Conservation (phyloP, 495 filamentous ascomycete genomes). For the Halenospora varia region DNA sequence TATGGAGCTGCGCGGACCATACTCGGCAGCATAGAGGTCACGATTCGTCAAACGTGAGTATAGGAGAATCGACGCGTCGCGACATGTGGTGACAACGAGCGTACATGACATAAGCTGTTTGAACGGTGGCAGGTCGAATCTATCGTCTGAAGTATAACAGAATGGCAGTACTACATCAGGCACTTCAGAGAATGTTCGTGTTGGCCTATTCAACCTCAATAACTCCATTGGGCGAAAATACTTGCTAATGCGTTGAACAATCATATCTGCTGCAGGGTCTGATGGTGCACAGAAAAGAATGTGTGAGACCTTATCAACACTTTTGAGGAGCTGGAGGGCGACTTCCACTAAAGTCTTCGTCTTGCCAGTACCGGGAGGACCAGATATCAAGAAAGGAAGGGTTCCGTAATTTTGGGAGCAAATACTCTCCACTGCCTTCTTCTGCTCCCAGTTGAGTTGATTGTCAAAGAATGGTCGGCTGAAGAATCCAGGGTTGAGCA, state of each 20-base stretch:
- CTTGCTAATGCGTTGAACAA: slow-evolving; percentile 40
- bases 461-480: slow-evolving; percentile 33
- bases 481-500: slow-evolving; percentile 30
- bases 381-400: slow-evolving; percentile 49
- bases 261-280: slow-evolving; percentile 50
- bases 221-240: slow-evolving; percentile 37
- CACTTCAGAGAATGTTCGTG: slow-evolving; percentile 46
- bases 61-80: slow-evolving; percentile 45
- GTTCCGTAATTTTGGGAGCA: slow-evolving; percentile 40
- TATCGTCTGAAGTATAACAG: slow-evolving; percentile 38
- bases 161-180: slow-evolving; percentile 40
- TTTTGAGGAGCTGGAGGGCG: slow-evolving; percentile 31
- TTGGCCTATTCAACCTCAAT: slow-evolving; percentile 44
- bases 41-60: slow-evolving; percentile 43
- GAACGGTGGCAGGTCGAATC: slow-evolving; percentile 46
- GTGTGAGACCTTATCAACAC: slow-evolving; percentile 28
- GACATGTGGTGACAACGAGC: slow-evolving; percentile 47
- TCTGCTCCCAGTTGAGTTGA: slow-evolving; percentile 48
- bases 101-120: slow-evolving; percentile 43
- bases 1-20: slow-evolving; percentile 7
- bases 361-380: slow-evolving; percentile 52
- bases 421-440: slow-evolving; percentile 42
- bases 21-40: slow-evolving; percentile 26
- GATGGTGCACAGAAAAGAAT: slow-evolving; percentile 54
- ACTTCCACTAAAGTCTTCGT: slow-evolving; percentile 52